Base-by-base conservation (phyloP, 345 rosid genomes). In the Populus deltoides region DNA sequence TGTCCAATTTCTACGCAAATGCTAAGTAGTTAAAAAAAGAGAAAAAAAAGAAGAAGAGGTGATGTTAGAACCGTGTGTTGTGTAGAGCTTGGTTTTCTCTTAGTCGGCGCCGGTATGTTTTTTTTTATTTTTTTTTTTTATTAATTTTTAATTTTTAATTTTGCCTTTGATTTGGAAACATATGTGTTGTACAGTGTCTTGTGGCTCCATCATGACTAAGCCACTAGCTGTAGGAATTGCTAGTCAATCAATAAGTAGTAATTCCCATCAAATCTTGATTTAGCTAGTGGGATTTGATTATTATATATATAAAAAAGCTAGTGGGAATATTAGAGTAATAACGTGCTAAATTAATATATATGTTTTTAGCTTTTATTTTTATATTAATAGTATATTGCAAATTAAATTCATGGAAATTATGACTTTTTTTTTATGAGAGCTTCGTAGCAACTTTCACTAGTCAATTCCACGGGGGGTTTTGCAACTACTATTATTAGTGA, bases 81-180 rank as follows among this genome's bases (percentile, higher is more conserved):
- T 6, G 1, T n/a, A 13, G 22, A 39, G 55, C 13, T 24, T 29
- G 17, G 33, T 57, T 68, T 83, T 84, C 80, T 10, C 10, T 0
- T 66, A 27, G 86, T 83, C 83, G 82, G 89, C 86, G 86, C 85
- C 85, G 81, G 80, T 29, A 41, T 79, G 66, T 72, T 77, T 82
- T 9, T 41, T 0, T 41, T 0, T 11, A 2, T 41, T 0, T 59
- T 9, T 57, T n/a, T 51, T 49, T 47, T 3, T 47, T 29, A 29
- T 29, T 29, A 29, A 29, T 47, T 15, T 12, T 51, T 47, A 71
- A 74, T 38, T 71, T 83, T 57, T 35, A 11, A n/a, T 36, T 49
- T 55, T 59, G 38, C 66, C 77, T 8, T 29, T 29, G 27, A 81
- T 55, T 73, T 38, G 66, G 85, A 79, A 81, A 57, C 79, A 77